phyloP scores from a whole-genome alignment of 139 green algal species.

The Gonium pectorale region DNA sequence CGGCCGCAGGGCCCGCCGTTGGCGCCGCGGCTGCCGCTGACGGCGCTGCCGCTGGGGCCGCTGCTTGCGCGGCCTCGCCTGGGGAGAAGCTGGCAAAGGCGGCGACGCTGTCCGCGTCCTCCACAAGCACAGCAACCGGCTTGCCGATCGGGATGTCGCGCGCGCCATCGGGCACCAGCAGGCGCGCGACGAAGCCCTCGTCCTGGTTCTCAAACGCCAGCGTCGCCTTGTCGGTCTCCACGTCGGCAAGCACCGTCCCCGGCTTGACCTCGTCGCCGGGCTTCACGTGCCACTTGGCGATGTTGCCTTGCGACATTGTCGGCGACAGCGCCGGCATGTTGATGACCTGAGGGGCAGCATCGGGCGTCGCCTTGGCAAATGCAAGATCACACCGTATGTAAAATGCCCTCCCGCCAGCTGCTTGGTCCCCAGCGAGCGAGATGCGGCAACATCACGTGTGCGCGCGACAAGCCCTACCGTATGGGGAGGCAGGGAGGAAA shows the following conservation, averaged over 20 bases:
- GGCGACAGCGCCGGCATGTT: constrained; percentile 91
- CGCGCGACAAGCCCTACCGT: background rate
- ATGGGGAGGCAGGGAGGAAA: background rate
- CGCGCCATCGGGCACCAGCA: constrained; percentile 68
- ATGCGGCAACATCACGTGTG: background rate
- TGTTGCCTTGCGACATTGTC: constrained; percentile 90
- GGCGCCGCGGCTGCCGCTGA: background rate
- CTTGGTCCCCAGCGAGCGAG: background rate
- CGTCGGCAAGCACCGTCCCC: constrained; percentile 85
- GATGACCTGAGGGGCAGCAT: constrained; percentile 52
- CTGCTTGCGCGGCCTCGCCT: background rate
- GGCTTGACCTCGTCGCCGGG: constrained; percentile 67
- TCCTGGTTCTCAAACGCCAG: constrained; percentile 79
- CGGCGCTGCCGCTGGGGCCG: background rate
- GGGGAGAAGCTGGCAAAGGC: constrained; percentile 11
- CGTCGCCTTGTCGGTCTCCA: constrained; percentile 96
- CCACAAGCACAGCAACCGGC: constrained; percentile 88
- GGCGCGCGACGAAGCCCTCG: constrained; percentile 86
- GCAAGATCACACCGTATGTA: background rate
- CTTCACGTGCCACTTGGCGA: constrained; percentile 74
- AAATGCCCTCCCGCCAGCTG: background rate
- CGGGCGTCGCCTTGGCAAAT: background rate
- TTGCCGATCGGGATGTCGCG: constrained; percentile 82
- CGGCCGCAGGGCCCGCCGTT: background rate
- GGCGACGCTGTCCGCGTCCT: constrained; percentile 78